Base-by-base conservation (phyloP, 352 stramenopile genomes). In the Pythium brachiatum region DNA sequence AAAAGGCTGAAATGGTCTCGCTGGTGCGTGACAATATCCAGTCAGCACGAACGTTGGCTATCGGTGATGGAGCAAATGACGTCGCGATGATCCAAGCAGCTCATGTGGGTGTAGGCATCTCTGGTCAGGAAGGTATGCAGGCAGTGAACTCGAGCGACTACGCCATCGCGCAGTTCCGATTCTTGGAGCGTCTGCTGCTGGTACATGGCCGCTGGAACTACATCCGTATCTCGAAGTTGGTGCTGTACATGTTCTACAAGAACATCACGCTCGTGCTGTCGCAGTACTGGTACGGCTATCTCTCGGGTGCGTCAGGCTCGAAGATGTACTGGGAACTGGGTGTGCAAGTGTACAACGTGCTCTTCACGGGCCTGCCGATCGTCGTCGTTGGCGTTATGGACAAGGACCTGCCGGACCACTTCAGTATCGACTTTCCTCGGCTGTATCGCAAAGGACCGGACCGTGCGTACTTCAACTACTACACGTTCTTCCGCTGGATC, bases 211-310 rank as follows among this genome's bases (percentile, higher is more conserved):
- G 86, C 15, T 96, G 88, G 81, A 96, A 95, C 70, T 97, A 97
- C 71, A 83, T 92, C 38, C 86, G 94, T 32, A 91, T 96, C 55
- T 94, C 89, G 32, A 95, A 95, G 58, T 67, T 98, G 13, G 81
- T 97, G 20, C 67, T 94, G 31, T 98, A 97, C 75, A 95, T 93
- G 70, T 97, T 98, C 66, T 97, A 96, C 79, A 98, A 98, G 72
- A 98, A 97, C 76, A 93, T 96, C 52, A 90, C 94, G 15, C 76
- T 98, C 18, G 89, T 96, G 44, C 59, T 97, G 16, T 76, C 75
- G 16, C 83, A 97, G 66, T 98, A 96, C 70, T 95, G 80, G 76
- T 97, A 97, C 69, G 94, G 88, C 41, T 89, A 98, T 43, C 94
- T 94, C 59, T 97, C 89, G 15, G 94, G 94, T 32, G 96, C 97